Base-by-base conservation (phyloP, 2,329 filamentous ascomycete genomes). In the Cordyceps fumosorosea region DNA sequence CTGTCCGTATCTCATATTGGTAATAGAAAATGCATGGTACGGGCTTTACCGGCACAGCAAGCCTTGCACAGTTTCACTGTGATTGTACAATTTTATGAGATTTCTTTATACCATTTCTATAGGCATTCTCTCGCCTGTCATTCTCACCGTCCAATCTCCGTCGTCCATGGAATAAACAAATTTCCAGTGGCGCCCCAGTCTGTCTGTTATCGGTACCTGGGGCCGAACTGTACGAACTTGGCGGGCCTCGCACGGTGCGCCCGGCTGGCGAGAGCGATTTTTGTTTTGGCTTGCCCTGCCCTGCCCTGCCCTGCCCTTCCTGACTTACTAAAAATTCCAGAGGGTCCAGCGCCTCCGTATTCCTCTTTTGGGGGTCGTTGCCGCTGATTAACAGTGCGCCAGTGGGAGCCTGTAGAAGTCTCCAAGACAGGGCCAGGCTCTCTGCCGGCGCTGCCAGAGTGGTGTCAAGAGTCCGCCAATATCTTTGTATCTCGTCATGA, bases 231-330 rank as follows among this genome's bases (percentile, higher is more conserved):
- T 53, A 60, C 48, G 40, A 53, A 53, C 24, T 45, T 26, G 37
- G 57, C 48, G 48, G 57, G 57, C 57, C 37, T 53, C 57, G 57
- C 57, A 60, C 57, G 37, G 57, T 60, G 40, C 57, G 57, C 48
- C 47, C 56, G 40, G 48, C 48, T 34, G 50, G 37, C 18, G 47
- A 45, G 40, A 37, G 48, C 47, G 48, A 60, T 58, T 57, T 47
- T 58, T 34, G 2, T 52, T 32, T 7, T 29, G 29, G 29, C 34
- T 14, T 14, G 11, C 34, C 34, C 12, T 37, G 34, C 34, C 34
- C 34, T 37, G 34, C 34, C 42, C 42, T 44, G 8, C n/a, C 42
- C 16, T 42, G 5, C 24, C 10, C 8, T 34, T 16, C 24, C 8
- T 7, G 8, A 29, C 29, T 7, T 29, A 29, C 29, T 29, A 29